Percentiles rank a stretch among this genome's conserved stretches.
Conservation (phyloP, 2,329 filamentous ascomycete genomes). For the Dactylellina leptospora region DNA sequence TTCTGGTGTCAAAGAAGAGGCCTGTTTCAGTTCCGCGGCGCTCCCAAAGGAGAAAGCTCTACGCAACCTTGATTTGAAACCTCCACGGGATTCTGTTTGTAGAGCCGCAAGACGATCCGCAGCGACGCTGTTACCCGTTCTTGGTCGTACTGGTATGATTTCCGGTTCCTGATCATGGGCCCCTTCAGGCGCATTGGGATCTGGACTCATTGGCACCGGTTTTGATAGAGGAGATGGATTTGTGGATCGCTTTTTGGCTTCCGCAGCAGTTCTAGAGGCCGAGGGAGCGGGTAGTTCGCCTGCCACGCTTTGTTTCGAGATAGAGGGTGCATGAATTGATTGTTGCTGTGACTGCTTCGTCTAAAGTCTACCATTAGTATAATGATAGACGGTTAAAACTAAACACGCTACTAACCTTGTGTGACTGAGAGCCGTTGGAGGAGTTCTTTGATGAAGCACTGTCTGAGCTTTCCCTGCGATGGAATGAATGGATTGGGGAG, state of each 20-base stretch:
- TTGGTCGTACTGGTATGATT: conserved; percentile 31
- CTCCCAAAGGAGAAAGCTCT: conserved; percentile 97
- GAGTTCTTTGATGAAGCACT: conserved; percentile 48
- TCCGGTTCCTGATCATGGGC: conserved; percentile 47
- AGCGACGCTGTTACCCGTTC: conserved; percentile 69
- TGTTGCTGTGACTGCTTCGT: conserved; percentile 37
- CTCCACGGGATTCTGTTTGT: conserved; percentile 62
- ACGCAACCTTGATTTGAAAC: conserved; percentile 71
- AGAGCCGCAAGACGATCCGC: conserved; percentile 86
- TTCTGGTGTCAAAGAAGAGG: conserved; percentile 65
- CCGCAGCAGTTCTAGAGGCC: conserved; percentile 63
- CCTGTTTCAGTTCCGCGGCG: conserved; percentile 84
- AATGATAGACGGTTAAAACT: background rate
- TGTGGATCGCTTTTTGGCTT: conserved; percentile 71
- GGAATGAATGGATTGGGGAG: conserved; percentile 37
- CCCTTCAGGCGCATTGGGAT: conserved; percentile 56
- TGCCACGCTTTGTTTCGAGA: conserved; percentile 60
- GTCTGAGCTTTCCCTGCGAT: conserved; percentile 44
- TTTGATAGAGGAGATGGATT: conserved; percentile 79
- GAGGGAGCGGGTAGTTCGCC: background rate
- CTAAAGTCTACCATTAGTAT: background rate
- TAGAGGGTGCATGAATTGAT: conserved; percentile 58
- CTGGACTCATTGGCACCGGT: conserved; percentile 71
- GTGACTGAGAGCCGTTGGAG: conserved; percentile 40
- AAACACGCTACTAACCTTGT: conserved; percentile 21